These are phyloP conservation scores for Trichoderma sp. DNA, from an alignment of 2,329 filamentous ascomycete species.

Conservation along the genomic window DNA sequence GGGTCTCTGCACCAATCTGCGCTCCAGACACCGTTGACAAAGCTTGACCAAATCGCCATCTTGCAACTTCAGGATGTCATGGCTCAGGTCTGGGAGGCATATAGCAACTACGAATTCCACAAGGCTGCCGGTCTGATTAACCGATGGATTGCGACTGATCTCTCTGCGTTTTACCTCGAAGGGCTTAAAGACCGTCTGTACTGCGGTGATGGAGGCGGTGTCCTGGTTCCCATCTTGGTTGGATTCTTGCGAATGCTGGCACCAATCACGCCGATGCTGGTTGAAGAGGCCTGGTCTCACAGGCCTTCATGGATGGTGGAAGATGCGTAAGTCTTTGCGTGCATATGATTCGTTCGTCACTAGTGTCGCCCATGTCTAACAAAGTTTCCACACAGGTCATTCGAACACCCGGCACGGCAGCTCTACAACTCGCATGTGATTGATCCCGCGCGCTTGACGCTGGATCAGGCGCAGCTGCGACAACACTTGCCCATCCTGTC, in stretches of 20 bases:
- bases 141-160: conserved; percentile 74
- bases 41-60: conserved; percentile 72
- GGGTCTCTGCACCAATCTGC: conserved; percentile 64
- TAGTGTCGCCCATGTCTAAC: conserved; percentile 22
- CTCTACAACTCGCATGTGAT: conserved; percentile 46
- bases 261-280: conserved; percentile 76
- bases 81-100: conserved; percentile 61
- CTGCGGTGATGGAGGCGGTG: conserved; percentile 68
- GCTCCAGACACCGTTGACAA: conserved; percentile 50
- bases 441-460: conserved; percentile 37
- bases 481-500: conserved; percentile 48
- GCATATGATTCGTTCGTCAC: not conserved
- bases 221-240: conserved; percentile 63
- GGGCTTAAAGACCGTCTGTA: conserved; percentile 89
- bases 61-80: conserved; percentile 68
- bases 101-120: conserved; percentile 76
- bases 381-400: conserved; percentile 24
- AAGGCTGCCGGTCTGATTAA: conserved; percentile 71
- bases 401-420: conserved; percentile 44
- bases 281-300: conserved; percentile 85
- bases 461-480: conserved; percentile 40
- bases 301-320: conserved; percentile 62
- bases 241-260: conserved; percentile 75
- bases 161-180: conserved; percentile 94
- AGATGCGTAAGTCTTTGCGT: conserved; percentile 37